A percentile compares a stretch with the other conserved stretches of the same genome.
Conservation (phyloP, 2,329 filamentous ascomycete genomes). For the Phyllosticta ampelicida region DNA sequence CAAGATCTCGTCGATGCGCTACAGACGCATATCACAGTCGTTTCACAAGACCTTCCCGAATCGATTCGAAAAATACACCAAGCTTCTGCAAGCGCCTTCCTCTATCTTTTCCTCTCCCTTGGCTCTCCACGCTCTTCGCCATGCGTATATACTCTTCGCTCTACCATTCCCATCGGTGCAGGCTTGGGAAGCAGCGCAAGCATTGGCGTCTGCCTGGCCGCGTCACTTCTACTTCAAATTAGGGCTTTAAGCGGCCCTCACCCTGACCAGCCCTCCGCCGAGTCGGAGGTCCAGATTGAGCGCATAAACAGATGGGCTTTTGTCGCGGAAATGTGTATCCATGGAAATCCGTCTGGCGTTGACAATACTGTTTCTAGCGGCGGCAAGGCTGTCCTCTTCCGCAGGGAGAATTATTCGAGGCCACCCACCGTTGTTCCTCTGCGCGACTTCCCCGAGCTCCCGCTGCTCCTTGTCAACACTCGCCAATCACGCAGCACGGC, state of each 20-base stretch:
- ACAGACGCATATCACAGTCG: constrained; percentile 61
- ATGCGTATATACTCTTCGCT: constrained; percentile 82
- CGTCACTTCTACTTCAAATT: constrained; percentile 77
- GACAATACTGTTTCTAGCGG: constrained; percentile 94
- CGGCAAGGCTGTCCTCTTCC: constrained; percentile 89
- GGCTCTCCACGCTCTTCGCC: constrained; percentile 68
- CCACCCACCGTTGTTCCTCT: constrained; percentile 68
- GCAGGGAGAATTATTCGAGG: constrained; percentile 64
- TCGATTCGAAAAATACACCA: constrained; percentile 75
- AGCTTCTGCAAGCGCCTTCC: constrained; percentile 70
- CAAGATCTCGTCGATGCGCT: constrained; percentile 70
- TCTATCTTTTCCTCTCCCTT: constrained; percentile 86
- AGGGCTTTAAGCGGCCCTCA: constrained; percentile 83
- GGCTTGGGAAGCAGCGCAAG: constrained; percentile 91
- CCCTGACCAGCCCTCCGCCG: constrained; percentile 76
- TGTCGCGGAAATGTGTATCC: constrained; percentile 92
- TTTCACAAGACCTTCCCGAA: constrained; percentile 57
- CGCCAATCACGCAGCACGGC: constrained; percentile 77
- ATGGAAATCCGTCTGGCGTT: constrained; percentile 91
- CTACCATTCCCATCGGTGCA: constrained; percentile 84
- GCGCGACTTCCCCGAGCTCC: constrained; percentile 83
- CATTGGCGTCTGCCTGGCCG: constrained; percentile 77
- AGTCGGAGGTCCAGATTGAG: constrained; percentile 83
- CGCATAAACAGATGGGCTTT: constrained; percentile 97
- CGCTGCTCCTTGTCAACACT: constrained; percentile 82